Evolutionary conservation across 2,329 filamentous ascomycete genomes (phyloP).

Genomic region (Pezicula carpinea): DNA sequence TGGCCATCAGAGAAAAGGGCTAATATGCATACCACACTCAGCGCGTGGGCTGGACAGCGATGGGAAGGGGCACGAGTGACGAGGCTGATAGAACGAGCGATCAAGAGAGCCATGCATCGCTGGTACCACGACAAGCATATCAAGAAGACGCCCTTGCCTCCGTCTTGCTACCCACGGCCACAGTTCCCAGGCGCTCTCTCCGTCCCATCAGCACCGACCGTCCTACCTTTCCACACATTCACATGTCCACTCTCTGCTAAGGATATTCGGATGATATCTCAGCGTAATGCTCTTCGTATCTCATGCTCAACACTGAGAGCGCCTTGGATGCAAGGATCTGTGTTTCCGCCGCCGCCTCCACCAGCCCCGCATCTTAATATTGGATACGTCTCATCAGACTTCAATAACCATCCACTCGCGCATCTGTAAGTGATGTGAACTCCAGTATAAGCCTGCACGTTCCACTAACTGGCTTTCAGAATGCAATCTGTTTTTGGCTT

Average conservation of each 20-base stretch:
- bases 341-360: slow-evolving; percentile 81
- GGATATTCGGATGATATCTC: slow-evolving; percentile 89
- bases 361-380: slow-evolving; percentile 82
- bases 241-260: slow-evolving; percentile 89
- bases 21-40: slow-evolving; percentile 32
- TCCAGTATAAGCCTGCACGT: neutral
- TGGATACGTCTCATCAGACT: slow-evolving; percentile 96
- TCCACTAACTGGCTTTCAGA: slow-evolving; percentile 28
- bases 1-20: slow-evolving; percentile 30
- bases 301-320: slow-evolving; percentile 83
- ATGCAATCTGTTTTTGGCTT: slow-evolving; percentile 99
- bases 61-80: slow-evolving; percentile 89
- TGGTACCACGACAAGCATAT: slow-evolving; percentile 86
- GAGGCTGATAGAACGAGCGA: slow-evolving; percentile 77
- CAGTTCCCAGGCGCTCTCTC: slow-evolving; percentile 68
- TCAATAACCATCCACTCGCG: slow-evolving; percentile 95
- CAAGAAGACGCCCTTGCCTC: slow-evolving; percentile 48
- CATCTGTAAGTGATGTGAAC: slow-evolving; percentile 57
- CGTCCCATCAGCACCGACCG: slow-evolving; percentile 84
- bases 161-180: slow-evolving; percentile 64
- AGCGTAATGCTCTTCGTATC: slow-evolving; percentile 89
- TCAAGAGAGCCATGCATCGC: slow-evolving; percentile 70
- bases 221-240: slow-evolving; percentile 96
- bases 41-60: slow-evolving; percentile 63
- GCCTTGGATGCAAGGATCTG: slow-evolving; percentile 76